Base-by-base conservation (phyloP, 176 grass and related monocot genomes). In the Tillandsia leiboldiana region DNA sequence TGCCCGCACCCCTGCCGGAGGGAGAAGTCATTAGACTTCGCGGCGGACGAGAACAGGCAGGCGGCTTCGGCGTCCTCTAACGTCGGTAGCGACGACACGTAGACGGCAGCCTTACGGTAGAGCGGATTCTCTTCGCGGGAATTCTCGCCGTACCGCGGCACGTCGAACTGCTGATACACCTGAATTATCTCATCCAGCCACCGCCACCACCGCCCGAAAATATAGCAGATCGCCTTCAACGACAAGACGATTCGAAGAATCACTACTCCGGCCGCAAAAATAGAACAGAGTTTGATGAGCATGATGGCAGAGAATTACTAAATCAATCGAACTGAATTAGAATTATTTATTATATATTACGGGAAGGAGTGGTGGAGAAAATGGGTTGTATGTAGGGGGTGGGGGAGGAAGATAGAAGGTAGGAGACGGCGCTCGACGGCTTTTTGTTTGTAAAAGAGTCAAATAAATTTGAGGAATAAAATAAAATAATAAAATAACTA, bases 121-220 rank as follows among this genome's bases (percentile, higher is more conserved):
- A 99, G 72, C 20, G 95, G 90, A 70, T 99, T 99, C 72, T 99
- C 95, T 59, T 71, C 68, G 1, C 53, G 33, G n/a, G 56, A 83
- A 63, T 51, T 66, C 11, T 15, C 53, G 51, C 12, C 71, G 78
- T 67, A 53, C 12, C 85, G 79, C 20, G 84, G 90, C 68, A 99
- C 84, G 73, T 99, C 95, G 87, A 88, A 99, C 77, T 77, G 66
- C 82, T 99, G 95, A 78, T 94, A 99, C 17, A 77, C 95, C 66
- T 99, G 95, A 15, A 80, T 66, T 73, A 81, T 70, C 80, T 94
- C 95, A 71, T 92, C 90, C 2, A 70, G 77, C 75, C 82, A 77
- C 14, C 82, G 83, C 90, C 95, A 99, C 66, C 81, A 75, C 57
- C 90, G 76, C 10, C 74, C 27, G 2, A 75, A 6, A 66, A 76